Base-by-base conservation (phyloP, 148 eudicot species). In the Cornus controversa region DNA sequence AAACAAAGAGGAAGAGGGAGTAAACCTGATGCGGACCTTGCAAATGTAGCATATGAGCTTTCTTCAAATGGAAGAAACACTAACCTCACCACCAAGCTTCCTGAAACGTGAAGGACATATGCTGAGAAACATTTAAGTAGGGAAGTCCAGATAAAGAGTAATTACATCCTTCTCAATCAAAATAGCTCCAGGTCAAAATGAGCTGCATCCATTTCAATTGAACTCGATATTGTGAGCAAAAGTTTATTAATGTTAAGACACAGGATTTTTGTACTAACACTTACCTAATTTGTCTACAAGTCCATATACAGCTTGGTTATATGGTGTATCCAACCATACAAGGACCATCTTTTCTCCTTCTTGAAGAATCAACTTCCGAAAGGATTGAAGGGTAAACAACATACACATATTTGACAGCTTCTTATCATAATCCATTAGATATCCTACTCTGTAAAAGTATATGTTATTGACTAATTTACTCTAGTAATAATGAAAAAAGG, bases 281-380 rank as follows among this genome's bases (percentile, higher is more conserved):
- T 80, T 85, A 92, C 99, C 99, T 90, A 96, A 84, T 87, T 96
- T 96, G 85, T 96, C 98, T 8, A 96, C 97, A 77, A 96, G 92
- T 62, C 99, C 99, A 80, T 96, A 96, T 10, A 96, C 97, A 70
- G 99, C 99, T 87, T 93, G 98, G 84, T 96, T 96, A 79, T 93
- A 96, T 69, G 98, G 94, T 23, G 98, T 93, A 78, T 96, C 98
- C 42, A 93, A 87, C 98, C 92, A 96, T 81, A 96, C 97, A 87
- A 96, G 98, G 62, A 96, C 96, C 88, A 96, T 73, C 86, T 96
- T 96, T 87, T 96, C 99, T 80, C 99, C 99, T 90, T 96, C 99
- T 88, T 96, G 98, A 77, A 96, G 99, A 63, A 96, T 75, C 83
- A 96, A 79, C 77, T 93, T 96, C n/a, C 90, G 91, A 60, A 93